Evolutionary conservation across 179 eudicot species (phyloP), one percentile per base, ranked within the genome.

Genomic region (Heliamphora ciliata): DNA sequence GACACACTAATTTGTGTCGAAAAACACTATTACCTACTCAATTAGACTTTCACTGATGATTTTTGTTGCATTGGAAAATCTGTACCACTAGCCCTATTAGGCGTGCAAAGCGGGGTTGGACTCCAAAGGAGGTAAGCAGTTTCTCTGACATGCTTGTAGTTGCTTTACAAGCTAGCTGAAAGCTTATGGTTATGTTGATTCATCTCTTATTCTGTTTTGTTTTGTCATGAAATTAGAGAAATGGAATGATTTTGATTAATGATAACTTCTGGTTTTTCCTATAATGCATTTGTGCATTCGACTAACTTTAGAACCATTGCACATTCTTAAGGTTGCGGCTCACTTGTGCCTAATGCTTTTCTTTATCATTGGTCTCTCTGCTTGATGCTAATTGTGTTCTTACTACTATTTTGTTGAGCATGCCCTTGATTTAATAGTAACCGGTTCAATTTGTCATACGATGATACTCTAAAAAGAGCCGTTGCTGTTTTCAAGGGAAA

Each of bases 71-170:
- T 21, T 21, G 24, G 24, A 21, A 21, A 21, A 21, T 21, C 24
- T 21, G 24, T 21, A 91, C 91, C 51, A 90, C 94, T 1, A 97
- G 99, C 17, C 99, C 98, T 44, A 96, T 96, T 84, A 91, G 99
- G 82, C 88, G 96, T 88, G 98, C 99, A 44, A 96, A 94, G 87
- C 98, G 99, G 46, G 98, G 99, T 71, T 96, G 99, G 99, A 92
- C 99, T 73, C 91, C 90, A 2, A 91, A 94, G 89, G 99, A 96
- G 98, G 99, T 95, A 81, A 87, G 84, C 78, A 31, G 17, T 81
- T 51, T 73, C 59, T n/a, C 17, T 80, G 31, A 55, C 24, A 54
- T 81, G n/a, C 52, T 24, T 9, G 6, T 24, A 31, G 58, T 48
- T 73, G 52, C 21, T n/a, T 73, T 60, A 8, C 18, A 59, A 0